Evolutionary conservation across 2,329 filamentous ascomycete genomes (phyloP).

Genomic region (Teratosphaeria viscida): DNA sequence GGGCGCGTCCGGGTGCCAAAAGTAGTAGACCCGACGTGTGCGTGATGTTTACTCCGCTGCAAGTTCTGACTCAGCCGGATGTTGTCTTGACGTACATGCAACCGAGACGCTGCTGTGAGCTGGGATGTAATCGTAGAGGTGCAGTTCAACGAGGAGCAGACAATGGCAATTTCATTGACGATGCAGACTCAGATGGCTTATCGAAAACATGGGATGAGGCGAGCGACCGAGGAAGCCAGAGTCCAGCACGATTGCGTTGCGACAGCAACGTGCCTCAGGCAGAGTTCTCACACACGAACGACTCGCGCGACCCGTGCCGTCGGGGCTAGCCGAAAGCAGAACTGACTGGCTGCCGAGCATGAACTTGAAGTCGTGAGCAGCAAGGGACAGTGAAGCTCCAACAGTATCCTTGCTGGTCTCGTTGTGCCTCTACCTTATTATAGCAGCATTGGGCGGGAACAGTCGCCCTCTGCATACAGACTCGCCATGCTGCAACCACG

Average conservation of each 20-base stretch:
- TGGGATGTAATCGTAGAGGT: background rate
- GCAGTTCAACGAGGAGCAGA: background rate
- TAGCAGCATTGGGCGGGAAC: too few relatives aligned
- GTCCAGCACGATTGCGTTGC: background rate
- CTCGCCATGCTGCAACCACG: constrained; percentile 55
- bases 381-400: too few relatives aligned
- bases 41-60: background rate
- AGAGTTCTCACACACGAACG: background rate
- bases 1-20: background rate
- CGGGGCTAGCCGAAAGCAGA: too few relatives aligned
- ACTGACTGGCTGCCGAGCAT: too few relatives aligned
- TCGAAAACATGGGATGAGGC: background rate
- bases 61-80: too few relatives aligned
- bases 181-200: background rate
- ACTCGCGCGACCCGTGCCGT: background rate
- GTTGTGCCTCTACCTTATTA: too few relatives aligned
- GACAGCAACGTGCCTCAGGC: background rate
- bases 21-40: background rate
- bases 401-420: too few relatives aligned
- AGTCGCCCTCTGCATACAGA: background rate
- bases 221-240: too few relatives aligned
- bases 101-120: background rate
- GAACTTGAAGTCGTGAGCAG: too few relatives aligned
- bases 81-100: background rate
- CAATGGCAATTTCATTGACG: background rate